Base-by-base conservation (phyloP, 768 basidiomycete genomes). In the Lactifluus subvellereus region DNA sequence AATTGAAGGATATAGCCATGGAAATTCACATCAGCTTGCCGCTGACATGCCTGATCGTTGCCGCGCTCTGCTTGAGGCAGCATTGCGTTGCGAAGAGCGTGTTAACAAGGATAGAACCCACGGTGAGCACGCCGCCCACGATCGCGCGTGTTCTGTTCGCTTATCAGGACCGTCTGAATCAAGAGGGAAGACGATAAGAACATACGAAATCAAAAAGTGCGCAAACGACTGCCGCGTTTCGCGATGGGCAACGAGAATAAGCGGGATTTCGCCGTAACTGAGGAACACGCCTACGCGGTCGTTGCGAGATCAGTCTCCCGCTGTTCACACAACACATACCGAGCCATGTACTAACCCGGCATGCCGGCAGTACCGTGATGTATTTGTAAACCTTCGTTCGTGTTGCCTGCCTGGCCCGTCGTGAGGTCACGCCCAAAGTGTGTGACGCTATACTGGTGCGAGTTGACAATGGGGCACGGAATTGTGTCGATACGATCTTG, bases 221-320 rank as follows among this genome's bases (percentile, higher is more conserved):
- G 97, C 96, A 74, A 98, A 96, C 0, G 92, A 91, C 74, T 98
- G 95, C 59, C n/a, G n/a, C 94, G 84, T 87, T 72, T 98, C 96
- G 10, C 84, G 82, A 72, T 98, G 94, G 27, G 94, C 87, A 55
- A 99, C 89, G 54, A 99, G 27, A 2, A 27, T 94, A 11, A 94
- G 96, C 18, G 94, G 97, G 71, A 98, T 97, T 73, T 98, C n/a
- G n/a, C n/a, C 95, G 73, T 91, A 97, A 78, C 94, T 97, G 80
- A 90, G 87, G 79, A 89, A 91, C 16, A 85, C 87, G 54, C 91
- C 89, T 79, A 40, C 54, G 27, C 27, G 27, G 3, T 27, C 27
- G 27, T 27, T 27, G 27, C 27, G 27, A 27, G 27, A 27, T 27
- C 27, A 27, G 27, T 27, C 27, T 27, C 27, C 27, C 2, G 27